Evolutionary conservation across 2,329 filamentous ascomycete genomes (phyloP).

Genomic region (Amauroascus verrucosus): DNA sequence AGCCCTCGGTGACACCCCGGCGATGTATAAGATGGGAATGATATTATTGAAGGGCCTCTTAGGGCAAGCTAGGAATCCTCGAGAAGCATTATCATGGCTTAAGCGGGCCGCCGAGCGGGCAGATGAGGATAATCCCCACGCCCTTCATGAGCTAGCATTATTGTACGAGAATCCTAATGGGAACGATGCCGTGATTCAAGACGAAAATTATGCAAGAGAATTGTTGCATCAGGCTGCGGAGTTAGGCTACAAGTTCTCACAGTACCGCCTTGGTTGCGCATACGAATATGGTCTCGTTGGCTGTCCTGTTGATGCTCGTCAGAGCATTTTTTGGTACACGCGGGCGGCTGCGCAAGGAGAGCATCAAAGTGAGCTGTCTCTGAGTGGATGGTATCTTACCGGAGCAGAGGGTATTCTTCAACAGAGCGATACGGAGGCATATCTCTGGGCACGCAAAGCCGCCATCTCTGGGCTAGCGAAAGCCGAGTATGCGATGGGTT

Average conservation of each 20-base stretch:
- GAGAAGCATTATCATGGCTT: conserved; percentile 83
- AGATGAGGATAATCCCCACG: conserved; percentile 83
- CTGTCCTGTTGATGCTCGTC: conserved; percentile 68
- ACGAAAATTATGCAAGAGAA: conserved; percentile 69
- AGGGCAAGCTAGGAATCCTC: conserved; percentile 71
- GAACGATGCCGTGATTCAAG: conserved; percentile 65
- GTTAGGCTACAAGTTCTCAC: conserved; percentile 87
- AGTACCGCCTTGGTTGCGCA: conserved; percentile 76
- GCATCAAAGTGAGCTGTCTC: conserved; percentile 77
- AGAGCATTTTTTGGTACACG: conserved; percentile 90
- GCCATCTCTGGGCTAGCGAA: conserved; percentile 79
- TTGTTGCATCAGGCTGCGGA: conserved; percentile 79
- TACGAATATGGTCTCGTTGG: conserved; percentile 84
- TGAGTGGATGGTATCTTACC: conserved; percentile 91
- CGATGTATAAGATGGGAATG: conserved; percentile 98
- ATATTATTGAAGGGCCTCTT: conserved; percentile 86
- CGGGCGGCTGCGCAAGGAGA: conserved; percentile 84
- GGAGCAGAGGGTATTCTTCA: conserved; percentile 77
- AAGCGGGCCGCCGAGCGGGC: conserved; percentile 85
- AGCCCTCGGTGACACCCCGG: conserved; percentile 76
- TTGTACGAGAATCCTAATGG: conserved; percentile 48
- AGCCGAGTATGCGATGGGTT: conserved; percentile 96
- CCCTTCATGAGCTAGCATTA: conserved; percentile 72
- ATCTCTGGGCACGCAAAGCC: conserved; percentile 92
- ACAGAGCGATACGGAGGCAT: conserved; percentile 91